Conservation (phyloP, 179 eudicot genomes). For the Corrigiola litoralis region DNA sequence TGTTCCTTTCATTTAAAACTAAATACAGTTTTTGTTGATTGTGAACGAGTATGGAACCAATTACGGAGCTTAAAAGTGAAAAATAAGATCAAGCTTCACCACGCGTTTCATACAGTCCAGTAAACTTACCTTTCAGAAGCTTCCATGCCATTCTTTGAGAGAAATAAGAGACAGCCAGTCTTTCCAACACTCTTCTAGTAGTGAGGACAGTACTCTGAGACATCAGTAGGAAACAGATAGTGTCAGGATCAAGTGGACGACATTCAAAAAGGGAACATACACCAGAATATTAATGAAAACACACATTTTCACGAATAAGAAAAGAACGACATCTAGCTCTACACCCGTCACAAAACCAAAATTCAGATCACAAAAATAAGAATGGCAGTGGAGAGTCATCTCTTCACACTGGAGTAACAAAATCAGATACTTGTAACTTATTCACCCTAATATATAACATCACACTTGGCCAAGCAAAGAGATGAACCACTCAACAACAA, state of each 20-base stretch:
- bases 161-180: constrained; percentile 64
- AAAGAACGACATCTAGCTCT: neutral
- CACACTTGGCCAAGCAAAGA: no score
- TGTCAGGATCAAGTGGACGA: constrained; percentile 1
- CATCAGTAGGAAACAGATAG: neutral
- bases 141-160: constrained; percentile 97
- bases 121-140: constrained; percentile 76
- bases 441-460: no score
- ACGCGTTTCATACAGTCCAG: neutral
- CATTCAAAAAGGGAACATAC: neutral
- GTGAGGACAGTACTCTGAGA: constrained; percentile 75
- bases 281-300: no score
- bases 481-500: no score
- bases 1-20: no score
- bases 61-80: neutral
- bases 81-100: neutral
- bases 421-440: neutral
- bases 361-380: no score
- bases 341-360: neutral
- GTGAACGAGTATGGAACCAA: neutral
- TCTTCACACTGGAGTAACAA: neutral
- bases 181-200: constrained; percentile 85
- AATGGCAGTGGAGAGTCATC: no score
- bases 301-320: neutral
- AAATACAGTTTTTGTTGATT: no score